These are phyloP conservation scores for Penicillium samsonianum DNA, from an alignment of 495 filamentous ascomycete genomes.

Conservation along the genomic window DNA sequence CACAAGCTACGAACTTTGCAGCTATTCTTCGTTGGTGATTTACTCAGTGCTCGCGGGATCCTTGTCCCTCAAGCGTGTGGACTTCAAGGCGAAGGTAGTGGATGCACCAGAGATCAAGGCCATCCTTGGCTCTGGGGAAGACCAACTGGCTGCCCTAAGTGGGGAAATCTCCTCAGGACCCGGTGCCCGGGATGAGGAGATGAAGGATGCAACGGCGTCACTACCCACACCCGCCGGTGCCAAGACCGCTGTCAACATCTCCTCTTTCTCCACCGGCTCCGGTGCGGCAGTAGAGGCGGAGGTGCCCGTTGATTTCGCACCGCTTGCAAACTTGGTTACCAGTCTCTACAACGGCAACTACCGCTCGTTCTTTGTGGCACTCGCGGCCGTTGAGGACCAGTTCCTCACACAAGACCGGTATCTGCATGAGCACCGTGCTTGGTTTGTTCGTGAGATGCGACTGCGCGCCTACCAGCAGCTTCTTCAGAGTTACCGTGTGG, in stretches of 20 bases:
- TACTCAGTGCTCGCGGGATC: constrained; percentile 95
- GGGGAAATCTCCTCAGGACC: constrained; percentile 78
- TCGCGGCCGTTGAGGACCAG: constrained; percentile 88
- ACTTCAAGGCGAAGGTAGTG: constrained; percentile 98
- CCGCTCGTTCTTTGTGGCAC: constrained; percentile 84
- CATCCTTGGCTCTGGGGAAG: constrained; percentile 85
- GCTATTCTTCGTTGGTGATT: constrained; percentile 88
- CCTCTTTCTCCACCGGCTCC: constrained; percentile 67
- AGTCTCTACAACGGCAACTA: constrained; percentile 93
- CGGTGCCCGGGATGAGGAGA: constrained; percentile 75
- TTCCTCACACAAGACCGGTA: constrained; percentile 95
- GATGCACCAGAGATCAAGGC: constrained; percentile 98
- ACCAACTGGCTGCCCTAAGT: constrained; percentile 74
- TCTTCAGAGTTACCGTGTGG: constrained; percentile 96
- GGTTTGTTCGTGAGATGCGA: constrained; percentile 98
- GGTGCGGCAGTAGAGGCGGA: constrained; percentile 73
- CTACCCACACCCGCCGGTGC: constrained; percentile 56
- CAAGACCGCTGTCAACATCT: constrained; percentile 77
- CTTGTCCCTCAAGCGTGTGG: constrained; percentile 89
- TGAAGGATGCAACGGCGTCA: constrained; percentile 61
- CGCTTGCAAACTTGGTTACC: constrained; percentile 84
- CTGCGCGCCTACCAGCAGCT: constrained; percentile 93
- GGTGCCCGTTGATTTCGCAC: constrained; percentile 71
- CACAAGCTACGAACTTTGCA: constrained; percentile 96
- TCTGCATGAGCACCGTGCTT: constrained; percentile 86